phyloP scores from a whole-genome alignment of 176 grass and related monocot genomes.

The Olyra latifolia region DNA sequence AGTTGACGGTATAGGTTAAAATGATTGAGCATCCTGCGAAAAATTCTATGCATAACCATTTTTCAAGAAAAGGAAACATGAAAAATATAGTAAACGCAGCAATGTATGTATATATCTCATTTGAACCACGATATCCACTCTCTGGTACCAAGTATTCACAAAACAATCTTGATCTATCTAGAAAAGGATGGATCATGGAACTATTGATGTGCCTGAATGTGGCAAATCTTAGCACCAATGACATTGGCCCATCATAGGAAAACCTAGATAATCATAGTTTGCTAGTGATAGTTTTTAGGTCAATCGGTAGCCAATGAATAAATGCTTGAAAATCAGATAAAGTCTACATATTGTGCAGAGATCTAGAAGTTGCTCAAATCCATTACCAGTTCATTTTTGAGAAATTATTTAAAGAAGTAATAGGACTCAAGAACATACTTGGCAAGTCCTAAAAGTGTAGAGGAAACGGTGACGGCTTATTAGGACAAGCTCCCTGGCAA shows the following conservation, averaged over 20 bases:
- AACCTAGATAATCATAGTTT: not conserved
- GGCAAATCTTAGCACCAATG: not conserved
- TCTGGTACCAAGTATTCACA: not conserved
- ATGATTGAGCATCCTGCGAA: no score
- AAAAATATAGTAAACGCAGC: not conserved
- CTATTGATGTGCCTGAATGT: not conserved
- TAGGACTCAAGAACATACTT: slow-evolving; percentile 36
- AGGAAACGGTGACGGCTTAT: slow-evolving; percentile 69
- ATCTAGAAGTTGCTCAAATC: not conserved
- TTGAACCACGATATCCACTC: not conserved
- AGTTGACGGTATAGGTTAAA: no score
- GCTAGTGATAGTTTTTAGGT: not conserved
- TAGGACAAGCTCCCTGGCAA: slow-evolving; percentile 60
- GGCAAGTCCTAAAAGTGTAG: slow-evolving; percentile 68
- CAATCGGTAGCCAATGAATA: not conserved
- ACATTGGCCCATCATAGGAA: not conserved
- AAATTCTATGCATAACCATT: not conserved
- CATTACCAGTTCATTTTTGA: not conserved
- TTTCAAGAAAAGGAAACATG: not conserved
- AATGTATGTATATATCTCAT: no score
- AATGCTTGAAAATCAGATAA: not conserved
- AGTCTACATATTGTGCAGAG: not conserved
- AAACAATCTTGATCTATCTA: not conserved
- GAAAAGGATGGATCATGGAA: not conserved
- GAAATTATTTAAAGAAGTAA: slow-evolving; percentile 8